A percentile compares a stretch with the other conserved stretches of the same genome.
These are phyloP conservation scores for Picocystis salinarum DNA, from an alignment of 139 green algal species.

Conservation along the genomic window DNA sequence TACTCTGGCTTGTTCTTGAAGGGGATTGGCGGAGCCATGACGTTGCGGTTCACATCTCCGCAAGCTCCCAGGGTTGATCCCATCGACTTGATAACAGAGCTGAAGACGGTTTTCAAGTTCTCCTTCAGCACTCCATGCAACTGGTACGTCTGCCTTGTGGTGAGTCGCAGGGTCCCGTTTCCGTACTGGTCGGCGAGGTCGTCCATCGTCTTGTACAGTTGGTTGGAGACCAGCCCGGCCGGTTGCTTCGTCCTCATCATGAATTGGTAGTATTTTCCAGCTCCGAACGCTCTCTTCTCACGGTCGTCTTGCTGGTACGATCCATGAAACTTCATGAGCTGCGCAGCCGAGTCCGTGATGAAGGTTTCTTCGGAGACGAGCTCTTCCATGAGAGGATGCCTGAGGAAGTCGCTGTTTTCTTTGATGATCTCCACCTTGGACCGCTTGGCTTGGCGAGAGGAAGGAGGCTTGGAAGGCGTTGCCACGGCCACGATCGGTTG, in stretches of 20 bases:
- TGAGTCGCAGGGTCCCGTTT: slow-evolving; percentile 93
- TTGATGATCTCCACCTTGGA: slow-evolving; percentile 92
- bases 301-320: slow-evolving; percentile 86
- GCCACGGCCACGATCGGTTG: slow-evolving; percentile 34
- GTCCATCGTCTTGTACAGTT: slow-evolving; percentile 96
- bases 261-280: slow-evolving; percentile 95
- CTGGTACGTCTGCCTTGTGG: slow-evolving; percentile 94
- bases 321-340: slow-evolving; percentile 99
- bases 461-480: slow-evolving; percentile 48
- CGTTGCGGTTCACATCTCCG: slow-evolving; percentile 94
- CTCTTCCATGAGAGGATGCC: slow-evolving; percentile 92
- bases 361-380: slow-evolving; percentile 55
- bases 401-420: slow-evolving; percentile 84
- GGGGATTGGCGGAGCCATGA: slow-evolving; percentile 56
- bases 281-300: slow-evolving; percentile 75
- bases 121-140: slow-evolving; percentile 96
- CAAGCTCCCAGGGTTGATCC: slow-evolving; percentile 87
- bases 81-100: slow-evolving; percentile 94
- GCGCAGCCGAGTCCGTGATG: slow-evolving; percentile 72
- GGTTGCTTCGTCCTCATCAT: slow-evolving; percentile 95
- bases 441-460: slow-evolving; percentile 12
- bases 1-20: slow-evolving; percentile 76
- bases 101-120: slow-evolving; percentile 95
- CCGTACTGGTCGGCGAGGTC: slow-evolving; percentile 92
- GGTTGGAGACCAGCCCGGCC: slow-evolving; percentile 67